Evolutionary conservation across 345 rosid genomes (phyloP).

Genomic region (Salix koriyanagi): DNA sequence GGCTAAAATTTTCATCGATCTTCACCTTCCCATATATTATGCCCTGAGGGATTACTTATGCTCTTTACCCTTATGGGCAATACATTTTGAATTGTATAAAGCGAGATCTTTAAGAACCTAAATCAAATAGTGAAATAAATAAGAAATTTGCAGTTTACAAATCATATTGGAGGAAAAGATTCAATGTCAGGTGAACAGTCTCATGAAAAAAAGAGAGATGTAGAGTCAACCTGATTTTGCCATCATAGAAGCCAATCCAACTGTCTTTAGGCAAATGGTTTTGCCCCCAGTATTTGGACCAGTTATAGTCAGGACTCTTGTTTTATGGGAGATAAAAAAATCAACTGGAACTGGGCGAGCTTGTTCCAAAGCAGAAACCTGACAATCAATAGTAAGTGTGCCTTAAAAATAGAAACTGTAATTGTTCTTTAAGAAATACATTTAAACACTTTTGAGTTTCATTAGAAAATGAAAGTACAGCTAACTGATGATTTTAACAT

Average conservation of each 20-base stretch:
- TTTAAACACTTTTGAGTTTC: neutral
- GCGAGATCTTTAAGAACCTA: neutral
- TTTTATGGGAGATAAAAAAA: slow-evolving; percentile 54
- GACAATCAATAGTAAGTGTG: slow-evolving; percentile 11
- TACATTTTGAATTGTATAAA: neutral
- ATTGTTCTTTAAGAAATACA: neutral
- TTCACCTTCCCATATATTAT: neutral
- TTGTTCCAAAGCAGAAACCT: slow-evolving; percentile 53
- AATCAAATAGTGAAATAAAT: too few species aligned
- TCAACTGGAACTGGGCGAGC: slow-evolving; percentile 73
- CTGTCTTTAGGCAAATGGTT: slow-evolving; percentile 85
- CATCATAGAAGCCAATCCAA: slow-evolving; percentile 95
- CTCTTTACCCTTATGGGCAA: neutral
- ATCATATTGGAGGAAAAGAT: neutral
- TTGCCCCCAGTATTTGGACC: slow-evolving; percentile 99
- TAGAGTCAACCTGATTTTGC: slow-evolving; percentile 68
- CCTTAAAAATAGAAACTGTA: neutral
- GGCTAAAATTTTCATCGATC: neutral
- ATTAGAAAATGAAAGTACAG: too few species aligned
- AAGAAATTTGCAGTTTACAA: neutral
- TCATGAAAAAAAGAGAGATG: neutral
- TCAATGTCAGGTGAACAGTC: neutral
- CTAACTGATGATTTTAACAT: neutral
- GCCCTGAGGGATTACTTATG: neutral
- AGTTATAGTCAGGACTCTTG: slow-evolving; percentile 76